Conservation (phyloP, 106 monocot genomes). For the Triglochin maritima region DNA sequence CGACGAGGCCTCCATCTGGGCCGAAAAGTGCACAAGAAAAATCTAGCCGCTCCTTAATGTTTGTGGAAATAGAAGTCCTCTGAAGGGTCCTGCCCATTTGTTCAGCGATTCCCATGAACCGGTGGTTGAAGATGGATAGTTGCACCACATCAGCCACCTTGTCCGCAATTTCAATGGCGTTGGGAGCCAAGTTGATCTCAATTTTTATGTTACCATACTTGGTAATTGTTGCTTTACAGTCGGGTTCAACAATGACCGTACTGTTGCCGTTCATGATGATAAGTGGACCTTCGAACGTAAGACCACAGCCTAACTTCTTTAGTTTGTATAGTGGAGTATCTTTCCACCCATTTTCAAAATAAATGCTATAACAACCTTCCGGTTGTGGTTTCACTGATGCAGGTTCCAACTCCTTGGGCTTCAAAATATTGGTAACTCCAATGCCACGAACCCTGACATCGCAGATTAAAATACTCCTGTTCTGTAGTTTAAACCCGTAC, state of each 20-base stretch:
- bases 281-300: slow-evolving; percentile 49
- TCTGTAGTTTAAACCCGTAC: slow-evolving; percentile 80
- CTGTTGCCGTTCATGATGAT: slow-evolving; percentile 99
- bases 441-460: slow-evolving; percentile 88
- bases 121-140: slow-evolving; percentile 90
- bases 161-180: slow-evolving; percentile 16
- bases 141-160: slow-evolving; percentile 80
- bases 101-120: slow-evolving; percentile 99
- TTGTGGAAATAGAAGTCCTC: slow-evolving; percentile 88
- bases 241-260: slow-evolving; percentile 74
- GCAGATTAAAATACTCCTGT: slow-evolving; percentile 69
- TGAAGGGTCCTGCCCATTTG: slow-evolving; percentile 98
- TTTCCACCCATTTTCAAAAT: slow-evolving; percentile 74
- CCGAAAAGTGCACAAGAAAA: slow-evolving; percentile 96
- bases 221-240: slow-evolving; percentile 69
- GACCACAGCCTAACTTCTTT: slow-evolving; percentile 64
- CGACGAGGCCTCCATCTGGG: slow-evolving; percentile 92
- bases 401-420: slow-evolving; percentile 38
- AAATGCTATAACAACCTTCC: slow-evolving; percentile 50
- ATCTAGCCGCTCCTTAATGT: slow-evolving; percentile 92
- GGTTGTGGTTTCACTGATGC: slow-evolving; percentile 18
- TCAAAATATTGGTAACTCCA: slow-evolving; percentile 75
- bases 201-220: slow-evolving; percentile 85
- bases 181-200: slow-evolving; percentile 31
- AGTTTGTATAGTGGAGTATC: slow-evolving; percentile 63